Base-by-base conservation (phyloP, 2,329 filamentous ascomycete species). In the Gremmenia infestans region DNA sequence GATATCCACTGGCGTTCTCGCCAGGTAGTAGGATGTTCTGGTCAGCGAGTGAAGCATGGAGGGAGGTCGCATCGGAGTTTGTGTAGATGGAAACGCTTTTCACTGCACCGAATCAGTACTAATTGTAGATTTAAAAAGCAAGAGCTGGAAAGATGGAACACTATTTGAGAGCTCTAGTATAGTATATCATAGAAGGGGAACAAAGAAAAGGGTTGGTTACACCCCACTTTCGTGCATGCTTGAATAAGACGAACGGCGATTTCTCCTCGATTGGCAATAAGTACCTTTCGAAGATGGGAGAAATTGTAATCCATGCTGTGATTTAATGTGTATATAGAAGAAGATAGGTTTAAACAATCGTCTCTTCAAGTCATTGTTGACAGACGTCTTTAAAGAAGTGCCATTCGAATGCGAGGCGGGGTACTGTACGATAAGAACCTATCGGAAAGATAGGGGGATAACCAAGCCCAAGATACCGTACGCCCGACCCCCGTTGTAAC, bases 81-180 rank as follows among this genome's bases (percentile, higher is more conserved):
- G 79, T 79, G 62, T 81, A 83, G 8, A 83, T 65, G 22, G 78
- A 77, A 57, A 78, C 78, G 2, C 79, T 82, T 50, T 79, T 75
- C 4, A 63, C 28, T 32, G 9, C 28, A 32, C 2, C 8, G 9
- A 32, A 11, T 32, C 28, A 32, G 28, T 32, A 32, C 28, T 32
- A 1, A 2, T 11, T 32, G 9, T 32, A 32, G 9, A 32, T 32
- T 32, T 32, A 11, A 32, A 32, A 9, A 32, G 9, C 28, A 32
- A 32, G 9, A 32, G 28, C 8, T 8, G 28, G 9, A 9, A 11
- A 32, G 9, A 32, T 32, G 28, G 28, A 32, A 32, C 4, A 11
- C 4, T 32, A 1, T 32, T 32, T 11, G 8, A 9, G 9, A 11
- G 8, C 28, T 9, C 8, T 3, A 32, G 2, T 28, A 32, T 32